Conservation (phyloP, 345 rosid species). For the Schrenkiella parvula region DNA sequence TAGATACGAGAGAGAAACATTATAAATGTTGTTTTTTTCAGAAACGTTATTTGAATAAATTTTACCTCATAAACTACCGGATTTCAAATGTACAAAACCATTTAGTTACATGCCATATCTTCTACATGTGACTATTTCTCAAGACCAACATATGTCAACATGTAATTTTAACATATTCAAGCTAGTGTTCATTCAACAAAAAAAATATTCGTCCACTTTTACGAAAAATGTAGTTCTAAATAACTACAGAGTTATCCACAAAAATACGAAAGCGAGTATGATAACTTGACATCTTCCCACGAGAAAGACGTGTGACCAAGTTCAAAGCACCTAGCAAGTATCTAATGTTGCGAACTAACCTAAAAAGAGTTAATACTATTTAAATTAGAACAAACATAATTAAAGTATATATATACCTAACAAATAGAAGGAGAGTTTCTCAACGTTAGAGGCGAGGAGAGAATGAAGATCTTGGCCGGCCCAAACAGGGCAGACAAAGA, state of each 20-base stretch:
- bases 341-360: conserved; percentile 3
- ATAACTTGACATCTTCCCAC: conserved; percentile 5
- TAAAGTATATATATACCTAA: conserved; percentile 42
- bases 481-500: conserved; percentile 65
- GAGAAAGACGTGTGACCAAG: conserved; percentile 6
- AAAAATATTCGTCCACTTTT: not conserved
- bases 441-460: conserved; percentile 48
- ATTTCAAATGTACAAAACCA: not conserved
- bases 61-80: too few relatives aligned
- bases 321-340: conserved; percentile 6
- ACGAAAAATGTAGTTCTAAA: not conserved
- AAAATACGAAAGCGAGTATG: not conserved
- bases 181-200: too few relatives aligned
- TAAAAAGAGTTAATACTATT: not conserved
- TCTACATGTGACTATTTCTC: not conserved
- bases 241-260: not conserved
- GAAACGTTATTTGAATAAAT: not conserved
- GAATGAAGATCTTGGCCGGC: conserved; percentile 63
- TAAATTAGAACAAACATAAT: not conserved
- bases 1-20: not conserved
- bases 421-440: conserved; percentile 51
- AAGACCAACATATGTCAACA: not conserved
- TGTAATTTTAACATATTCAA: too few relatives aligned
- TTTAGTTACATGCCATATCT: not conserved
- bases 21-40: not conserved